Evolutionary conservation across 2,329 filamentous ascomycete genomes (phyloP).

Genomic region (Colletotrichum neosansevieriae): DNA sequence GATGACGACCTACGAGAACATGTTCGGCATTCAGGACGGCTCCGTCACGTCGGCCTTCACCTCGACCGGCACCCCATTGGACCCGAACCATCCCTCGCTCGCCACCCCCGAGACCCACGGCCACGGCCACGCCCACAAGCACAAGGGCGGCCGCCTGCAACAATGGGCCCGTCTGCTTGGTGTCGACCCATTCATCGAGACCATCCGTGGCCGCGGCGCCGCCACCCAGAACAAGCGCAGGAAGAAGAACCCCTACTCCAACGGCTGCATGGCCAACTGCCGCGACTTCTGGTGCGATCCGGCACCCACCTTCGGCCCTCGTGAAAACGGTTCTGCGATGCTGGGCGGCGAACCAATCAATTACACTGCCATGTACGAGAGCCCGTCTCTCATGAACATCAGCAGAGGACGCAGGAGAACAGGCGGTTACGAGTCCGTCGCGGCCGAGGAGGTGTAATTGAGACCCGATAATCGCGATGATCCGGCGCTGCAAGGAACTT

Average conservation of each 20-base stretch:
- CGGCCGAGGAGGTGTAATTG: constrained; percentile 65
- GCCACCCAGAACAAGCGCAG: constrained; percentile 67
- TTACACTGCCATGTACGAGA: constrained; percentile 91
- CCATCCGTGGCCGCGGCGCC: constrained; percentile 85
- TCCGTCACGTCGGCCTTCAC: constrained; percentile 81
- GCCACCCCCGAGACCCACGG: constrained; percentile 60
- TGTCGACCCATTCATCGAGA: constrained; percentile 93
- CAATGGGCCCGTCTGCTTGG: constrained; percentile 89
- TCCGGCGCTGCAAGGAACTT: background rate
- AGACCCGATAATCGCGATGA: background rate
- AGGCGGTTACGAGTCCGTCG: constrained; percentile 74
- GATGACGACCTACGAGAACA: constrained; percentile 96
- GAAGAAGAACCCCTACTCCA: constrained; percentile 85
- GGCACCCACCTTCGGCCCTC: constrained; percentile 80
- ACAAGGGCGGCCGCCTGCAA: constrained; percentile 75
- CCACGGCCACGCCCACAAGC: constrained; percentile 61
- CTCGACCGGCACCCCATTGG: constrained; percentile 80
- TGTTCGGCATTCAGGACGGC: constrained; percentile 79
- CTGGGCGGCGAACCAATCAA: constrained; percentile 85
- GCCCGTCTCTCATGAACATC: constrained; percentile 75
- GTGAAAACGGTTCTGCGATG: constrained; percentile 79
- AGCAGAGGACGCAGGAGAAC: constrained; percentile 59
- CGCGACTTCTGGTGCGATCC: constrained; percentile 97
- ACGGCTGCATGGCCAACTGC: constrained; percentile 88
- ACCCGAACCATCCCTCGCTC: constrained; percentile 73